Percentiles rank a stretch among this genome's conserved stretches.
Conservation (phyloP, 176 grass and related monocot genomes). For the Avena eriantha region DNA sequence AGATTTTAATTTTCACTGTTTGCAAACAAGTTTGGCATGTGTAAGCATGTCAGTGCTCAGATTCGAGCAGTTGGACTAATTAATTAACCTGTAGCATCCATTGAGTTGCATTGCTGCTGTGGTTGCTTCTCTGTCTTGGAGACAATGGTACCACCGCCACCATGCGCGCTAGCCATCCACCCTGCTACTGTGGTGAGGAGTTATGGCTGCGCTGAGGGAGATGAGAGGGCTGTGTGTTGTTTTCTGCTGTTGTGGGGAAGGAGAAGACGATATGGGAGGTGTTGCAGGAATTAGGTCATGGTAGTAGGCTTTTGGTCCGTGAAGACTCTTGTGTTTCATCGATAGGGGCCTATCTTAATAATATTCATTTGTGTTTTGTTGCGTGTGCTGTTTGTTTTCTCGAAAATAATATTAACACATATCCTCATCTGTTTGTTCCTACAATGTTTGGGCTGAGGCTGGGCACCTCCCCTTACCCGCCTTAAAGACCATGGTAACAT, state of each 20-base stretch:
- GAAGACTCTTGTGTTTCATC: background rate
- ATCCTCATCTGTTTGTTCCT: background rate
- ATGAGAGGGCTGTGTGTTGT: background rate
- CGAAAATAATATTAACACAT: background rate
- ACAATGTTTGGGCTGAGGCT: background rate
- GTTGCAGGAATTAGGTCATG: background rate
- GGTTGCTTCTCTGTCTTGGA: background rate
- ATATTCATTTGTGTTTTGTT: background rate
- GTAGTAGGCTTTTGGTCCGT: background rate
- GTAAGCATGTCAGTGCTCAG: background rate
- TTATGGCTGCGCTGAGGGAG: background rate
- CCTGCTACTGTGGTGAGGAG: background rate
- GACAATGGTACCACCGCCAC: background rate
- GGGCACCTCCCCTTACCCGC: background rate
- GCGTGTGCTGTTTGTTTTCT: background rate
- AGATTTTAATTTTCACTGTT: background rate
- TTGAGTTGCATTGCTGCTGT: background rate
- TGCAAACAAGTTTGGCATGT: background rate
- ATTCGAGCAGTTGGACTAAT: background rate
- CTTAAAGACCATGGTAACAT: background rate
- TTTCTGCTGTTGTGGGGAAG: slow-evolving; percentile 1
- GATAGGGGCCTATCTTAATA: background rate
- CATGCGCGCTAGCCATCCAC: background rate
- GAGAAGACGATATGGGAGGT: background rate
- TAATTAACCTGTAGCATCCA: background rate